Base-by-base conservation (phyloP, 1,284 basidiomycete genomes). In the Ceratobasidium sp. region DNA sequence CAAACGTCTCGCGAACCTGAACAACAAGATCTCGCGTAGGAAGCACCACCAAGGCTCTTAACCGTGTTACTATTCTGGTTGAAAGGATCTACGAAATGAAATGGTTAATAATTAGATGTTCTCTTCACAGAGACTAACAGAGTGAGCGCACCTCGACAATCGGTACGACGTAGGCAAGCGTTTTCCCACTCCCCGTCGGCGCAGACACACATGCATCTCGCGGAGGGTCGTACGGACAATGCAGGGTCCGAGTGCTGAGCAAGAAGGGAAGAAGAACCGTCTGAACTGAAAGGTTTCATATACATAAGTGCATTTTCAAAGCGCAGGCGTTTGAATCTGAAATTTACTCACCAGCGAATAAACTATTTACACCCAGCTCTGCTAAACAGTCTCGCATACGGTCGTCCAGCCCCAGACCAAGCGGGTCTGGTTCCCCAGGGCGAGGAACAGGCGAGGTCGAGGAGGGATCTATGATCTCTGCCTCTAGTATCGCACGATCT, bases 111-210 rank as follows among this genome's bases (percentile, higher is more conserved):
- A n/a, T n/a, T n/a, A n/a, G n/a, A n/a, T n/a, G n/a, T n/a, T n/a
- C n/a, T n/a, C n/a, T n/a, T n/a, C n/a, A n/a, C n/a, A n/a, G n/a
- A n/a, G n/a, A n/a, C n/a, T n/a, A n/a, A n/a, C n/a, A n/a, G n/a
- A n/a, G n/a, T 8, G 62, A 30, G 72, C 82, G 73, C 76, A 91
- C 93, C 85, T 98, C 94, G 32, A 98, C 85, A 67, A 98, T 93
- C 1, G 97, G 97, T 21, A 98, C 83, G 3, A 92, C 91, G 81
- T 99, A 99, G 14, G 95, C 94, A 23, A 99, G 85, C 0, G 97
- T 99, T 83, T 99, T 99, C 0, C 97, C 97, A 77, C 94, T 96
- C 38, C 97, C 97, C 0, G 97, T 99, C 0, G 98, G 98, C 0
- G 98, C 98, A 5, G 95, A 98, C n/a, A 98, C 93, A 78, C 96